Evolutionary conservation across 768 basidiomycete species (phyloP), one percentile per base, ranked within the genome.

Genomic region (Boletus rubropictus): DNA sequence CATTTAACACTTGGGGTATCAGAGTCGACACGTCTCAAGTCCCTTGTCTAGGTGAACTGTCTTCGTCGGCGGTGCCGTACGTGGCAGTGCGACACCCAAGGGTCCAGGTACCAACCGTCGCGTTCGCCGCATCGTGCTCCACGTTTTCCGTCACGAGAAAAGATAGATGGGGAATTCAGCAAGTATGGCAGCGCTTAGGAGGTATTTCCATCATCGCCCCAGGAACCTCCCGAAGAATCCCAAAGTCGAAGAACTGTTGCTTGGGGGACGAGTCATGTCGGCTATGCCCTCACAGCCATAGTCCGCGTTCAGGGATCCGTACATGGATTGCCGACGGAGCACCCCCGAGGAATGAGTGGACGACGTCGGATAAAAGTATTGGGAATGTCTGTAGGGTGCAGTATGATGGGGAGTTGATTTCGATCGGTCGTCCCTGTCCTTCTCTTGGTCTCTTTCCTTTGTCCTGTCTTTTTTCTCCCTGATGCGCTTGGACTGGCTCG

Each of bases 391-490:
- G 42, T 34, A 55, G 42, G 43, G 47, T 37, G 7, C 46, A 4
- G 18, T 15, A 3, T 45, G 6, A 33, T 56, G 49, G 50, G 61
- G 24, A n/a, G 57, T 31, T 14, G 22, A 9, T 31, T 35, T 54
- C 36, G 7, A 18, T 21, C 31, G 32, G 4, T 35, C 49, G 3
- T 60, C 44, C 39, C 27, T 51, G 8, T 36, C 38, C 10, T 39
- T 50, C 4, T 48, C 50, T 17, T 44, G 53, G 17, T 55, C 62
- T 7, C 57, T 69, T 68, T 72, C 72, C 64, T 69, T 75, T 65
- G 65, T 46, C 39, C 73, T 72, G 62, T 59, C 61, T 44, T 59
- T 59, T 46, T 63, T 65, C 28, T 60, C 57, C 37, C 56, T 63
- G 52, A 51, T 58, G n/a, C 54, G 48, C 39, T 59, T 66, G 25